phyloP scores from a whole-genome alignment of 805 yeast species.

The Candida manassasensis region DNA sequence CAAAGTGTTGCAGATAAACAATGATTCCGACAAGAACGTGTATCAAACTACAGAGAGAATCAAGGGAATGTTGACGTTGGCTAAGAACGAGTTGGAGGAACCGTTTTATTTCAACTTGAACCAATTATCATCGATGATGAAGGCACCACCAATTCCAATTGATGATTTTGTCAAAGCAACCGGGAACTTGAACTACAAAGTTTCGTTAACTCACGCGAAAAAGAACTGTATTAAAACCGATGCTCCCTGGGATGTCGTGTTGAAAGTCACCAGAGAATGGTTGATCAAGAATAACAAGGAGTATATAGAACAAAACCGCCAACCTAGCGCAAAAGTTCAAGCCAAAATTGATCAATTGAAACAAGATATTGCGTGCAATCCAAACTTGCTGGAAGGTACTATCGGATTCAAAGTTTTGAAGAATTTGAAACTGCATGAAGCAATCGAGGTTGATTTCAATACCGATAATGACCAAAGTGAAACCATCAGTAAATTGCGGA shows the following conservation, averaged over 20 bases:
- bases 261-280: conserved; percentile 71
- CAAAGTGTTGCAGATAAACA: conserved; percentile 53
- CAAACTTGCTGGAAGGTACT: conserved; percentile 36
- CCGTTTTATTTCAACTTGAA: conserved; percentile 87
- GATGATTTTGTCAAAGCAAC: conserved; percentile 70
- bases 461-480: conserved; percentile 53
- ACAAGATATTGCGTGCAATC: conserved; percentile 29
- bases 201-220: conserved; percentile 85
- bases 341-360: conserved; percentile 18
- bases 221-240: conserved; percentile 83
- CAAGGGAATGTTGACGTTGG: conserved; percentile 88
- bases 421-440: conserved; percentile 28
- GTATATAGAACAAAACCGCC: conserved; percentile 17
- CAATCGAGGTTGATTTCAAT: conserved; percentile 48
- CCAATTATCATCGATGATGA: conserved; percentile 66
- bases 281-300: conserved; percentile 26
- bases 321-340: conserved; percentile 7
- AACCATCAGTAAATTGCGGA: conserved; percentile 57
- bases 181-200: conserved; percentile 76
- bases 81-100: conserved; percentile 56
- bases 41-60: conserved; percentile 83
- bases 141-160: conserved; percentile 80
- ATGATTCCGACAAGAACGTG: conserved; percentile 44
- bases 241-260: conserved; percentile 78
- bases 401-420: conserved; percentile 53